A percentile compares a stretch with the other conserved stretches of the same genome.
phyloP scores from a whole-genome alignment of 768 basidiomycete species.

The Dioszegia aurantiaca region DNA sequence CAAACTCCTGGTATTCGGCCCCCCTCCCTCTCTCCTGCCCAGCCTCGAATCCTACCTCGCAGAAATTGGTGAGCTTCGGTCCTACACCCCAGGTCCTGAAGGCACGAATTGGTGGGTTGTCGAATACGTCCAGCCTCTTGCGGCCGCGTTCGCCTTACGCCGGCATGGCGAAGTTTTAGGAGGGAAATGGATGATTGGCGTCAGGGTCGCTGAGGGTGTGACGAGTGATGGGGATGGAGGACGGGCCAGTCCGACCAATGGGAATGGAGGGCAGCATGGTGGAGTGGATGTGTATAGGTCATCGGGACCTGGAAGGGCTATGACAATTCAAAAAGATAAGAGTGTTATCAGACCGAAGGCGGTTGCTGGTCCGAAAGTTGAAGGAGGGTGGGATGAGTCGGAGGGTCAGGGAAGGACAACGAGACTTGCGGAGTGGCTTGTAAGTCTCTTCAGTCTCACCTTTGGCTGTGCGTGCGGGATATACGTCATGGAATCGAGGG shows the following conservation, averaged over 20 bases:
- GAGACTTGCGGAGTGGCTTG: slow-evolving; percentile 22
- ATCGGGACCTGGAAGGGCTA: background rate
- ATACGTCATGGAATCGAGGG: too few species aligned
- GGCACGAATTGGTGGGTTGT: slow-evolving; percentile 42
- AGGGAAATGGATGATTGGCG: slow-evolving; percentile 41
- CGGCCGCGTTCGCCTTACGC: slow-evolving; percentile 31
- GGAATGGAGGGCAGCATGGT: background rate
- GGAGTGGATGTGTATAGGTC: background rate
- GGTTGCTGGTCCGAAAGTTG: background rate
- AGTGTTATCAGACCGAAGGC: background rate
- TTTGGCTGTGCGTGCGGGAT: too few species aligned
- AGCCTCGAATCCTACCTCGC: slow-evolving; percentile 29
- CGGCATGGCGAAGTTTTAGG: slow-evolving; percentile 42
- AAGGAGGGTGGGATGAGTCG: slow-evolving; percentile 3
- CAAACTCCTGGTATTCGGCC: slow-evolving; percentile 40
- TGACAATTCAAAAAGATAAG: background rate
- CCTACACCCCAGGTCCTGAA: slow-evolving; percentile 36
- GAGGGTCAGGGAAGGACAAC: background rate
- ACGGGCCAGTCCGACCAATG: background rate
- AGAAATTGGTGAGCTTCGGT: slow-evolving; percentile 28
- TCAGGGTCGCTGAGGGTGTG: slow-evolving; percentile 25
- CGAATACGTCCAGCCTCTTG: slow-evolving; percentile 21
- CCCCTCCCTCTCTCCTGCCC: slow-evolving; percentile 26
- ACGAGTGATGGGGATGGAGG: background rate
- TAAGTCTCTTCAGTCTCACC: too few species aligned